These are phyloP conservation scores for Cladosporium oxysporum DNA, from an alignment of 2,329 filamentous ascomycete species.

Conservation along the genomic window DNA sequence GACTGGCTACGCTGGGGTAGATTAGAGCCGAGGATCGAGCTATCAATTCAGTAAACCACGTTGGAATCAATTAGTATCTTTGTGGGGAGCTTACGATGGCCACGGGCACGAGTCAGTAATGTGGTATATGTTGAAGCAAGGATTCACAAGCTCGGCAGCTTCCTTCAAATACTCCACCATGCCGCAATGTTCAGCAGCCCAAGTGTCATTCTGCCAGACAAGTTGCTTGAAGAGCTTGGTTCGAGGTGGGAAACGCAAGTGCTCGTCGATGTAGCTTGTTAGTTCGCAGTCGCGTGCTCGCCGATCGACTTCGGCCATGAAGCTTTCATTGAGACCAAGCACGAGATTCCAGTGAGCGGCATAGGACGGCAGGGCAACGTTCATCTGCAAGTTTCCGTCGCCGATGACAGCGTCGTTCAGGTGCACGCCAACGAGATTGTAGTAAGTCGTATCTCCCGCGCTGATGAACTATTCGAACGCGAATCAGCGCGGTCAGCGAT, in stretches of 20 bases:
- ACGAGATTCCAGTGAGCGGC: slow-evolving; percentile 44
- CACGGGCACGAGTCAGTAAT: slow-evolving; percentile 34
- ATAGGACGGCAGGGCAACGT: slow-evolving; percentile 38
- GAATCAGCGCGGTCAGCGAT: slow-evolving; percentile 42
- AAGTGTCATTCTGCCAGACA: slow-evolving; percentile 12
- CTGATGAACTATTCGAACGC: slow-evolving; percentile 44
- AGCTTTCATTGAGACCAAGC: slow-evolving; percentile 47
- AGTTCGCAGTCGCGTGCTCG: slow-evolving; percentile 41
- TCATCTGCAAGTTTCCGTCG: slow-evolving; percentile 45
- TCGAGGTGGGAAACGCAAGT: slow-evolving; percentile 41
- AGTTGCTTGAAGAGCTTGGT: slow-evolving; percentile 30
- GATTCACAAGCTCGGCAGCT: slow-evolving; percentile 35
- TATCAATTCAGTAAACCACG: background rate
- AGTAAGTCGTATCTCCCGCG: slow-evolving; percentile 34
- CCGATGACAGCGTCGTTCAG: slow-evolving; percentile 48
- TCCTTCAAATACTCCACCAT: slow-evolving; percentile 36
- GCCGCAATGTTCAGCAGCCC: slow-evolving; percentile 31
- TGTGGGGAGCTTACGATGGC: slow-evolving; percentile 24
- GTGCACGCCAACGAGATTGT: slow-evolving; percentile 36
- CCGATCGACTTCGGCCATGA: slow-evolving; percentile 39
- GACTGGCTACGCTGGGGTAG: slow-evolving; percentile 19
- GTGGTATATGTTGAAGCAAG: slow-evolving; percentile 39
- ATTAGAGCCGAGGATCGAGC: slow-evolving; percentile 23
- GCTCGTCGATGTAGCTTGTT: slow-evolving; percentile 52
- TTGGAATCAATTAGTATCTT: background rate